Conservation (phyloP, 176 grass and related monocot genomes). For the Calamus simplicifolius region DNA sequence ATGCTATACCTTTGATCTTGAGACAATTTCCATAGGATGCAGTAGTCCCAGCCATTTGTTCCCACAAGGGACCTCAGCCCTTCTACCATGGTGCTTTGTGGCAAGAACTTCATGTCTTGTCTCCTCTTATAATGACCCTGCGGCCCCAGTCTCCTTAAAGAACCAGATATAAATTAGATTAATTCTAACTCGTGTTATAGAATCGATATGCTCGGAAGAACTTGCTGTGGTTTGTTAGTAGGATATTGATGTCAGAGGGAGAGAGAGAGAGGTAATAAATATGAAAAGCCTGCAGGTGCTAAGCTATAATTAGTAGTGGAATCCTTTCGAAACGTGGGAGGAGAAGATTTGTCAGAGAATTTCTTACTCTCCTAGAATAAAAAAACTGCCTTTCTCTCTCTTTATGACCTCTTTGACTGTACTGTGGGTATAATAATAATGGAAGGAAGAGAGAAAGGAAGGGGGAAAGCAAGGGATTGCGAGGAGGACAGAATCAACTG, state of each 20-base stretch:
- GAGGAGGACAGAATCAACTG: conserved; percentile 35
- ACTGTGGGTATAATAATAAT: conserved; percentile 19
- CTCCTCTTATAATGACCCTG: conserved; percentile 18
- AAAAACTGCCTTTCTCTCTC: not conserved
- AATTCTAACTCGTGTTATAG: too few relatives aligned
- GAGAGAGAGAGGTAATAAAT: conserved; percentile 31
- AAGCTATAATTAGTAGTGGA: conserved; percentile 17
- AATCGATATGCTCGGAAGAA: too few relatives aligned
- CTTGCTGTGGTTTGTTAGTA: too few relatives aligned
- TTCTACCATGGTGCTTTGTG: conserved; percentile 28
- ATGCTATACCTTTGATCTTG: conserved; percentile 54
- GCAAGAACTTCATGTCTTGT: conserved; percentile 16
- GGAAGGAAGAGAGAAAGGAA: conserved; percentile 14
- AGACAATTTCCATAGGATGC: conserved; percentile 70
- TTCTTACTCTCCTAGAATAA: not conserved
- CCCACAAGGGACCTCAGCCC: conserved; percentile 58
- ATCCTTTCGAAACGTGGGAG: conserved; percentile 25
- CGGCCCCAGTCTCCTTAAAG: too few relatives aligned
- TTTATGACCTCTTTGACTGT: conserved; percentile 37
- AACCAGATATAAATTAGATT: too few relatives aligned
- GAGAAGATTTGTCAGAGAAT: conserved; percentile 11
- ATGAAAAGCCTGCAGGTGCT: conserved; percentile 29
- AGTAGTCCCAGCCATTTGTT: conserved; percentile 62
- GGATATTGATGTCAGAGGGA: not conserved
- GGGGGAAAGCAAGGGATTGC: conserved; percentile 2